Conservation (phyloP, 1,284 basidiomycete species). For the Schizophyllum amplum region DNA sequence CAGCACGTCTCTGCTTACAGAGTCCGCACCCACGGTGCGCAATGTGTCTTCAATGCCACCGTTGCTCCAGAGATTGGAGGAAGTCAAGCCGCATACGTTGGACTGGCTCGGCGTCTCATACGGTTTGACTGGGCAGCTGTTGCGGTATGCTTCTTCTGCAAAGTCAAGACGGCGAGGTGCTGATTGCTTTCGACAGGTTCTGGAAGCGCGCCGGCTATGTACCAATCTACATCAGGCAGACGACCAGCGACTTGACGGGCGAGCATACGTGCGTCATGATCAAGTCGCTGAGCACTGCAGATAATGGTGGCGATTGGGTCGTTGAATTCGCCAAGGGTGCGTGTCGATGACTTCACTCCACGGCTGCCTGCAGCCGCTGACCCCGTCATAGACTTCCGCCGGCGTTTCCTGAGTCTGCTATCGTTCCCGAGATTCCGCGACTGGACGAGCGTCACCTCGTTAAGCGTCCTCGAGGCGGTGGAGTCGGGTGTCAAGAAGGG, state of each 20-base stretch:
- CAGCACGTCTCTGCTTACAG: constrained; percentile 52
- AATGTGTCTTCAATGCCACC: constrained; percentile 83
- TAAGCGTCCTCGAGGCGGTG: constrained; percentile 85
- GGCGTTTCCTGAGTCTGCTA: constrained; percentile 83
- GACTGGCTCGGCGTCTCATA: constrained; percentile 98
- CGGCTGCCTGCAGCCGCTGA: background rate
- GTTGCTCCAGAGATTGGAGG: constrained; percentile 84
- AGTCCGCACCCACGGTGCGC: constrained; percentile 68
- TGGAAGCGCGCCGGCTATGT: constrained; percentile 94
- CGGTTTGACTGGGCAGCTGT: constrained; percentile 83
- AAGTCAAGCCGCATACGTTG: constrained; percentile 83
- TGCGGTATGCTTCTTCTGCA: constrained; percentile 54
- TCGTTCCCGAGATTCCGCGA: constrained; percentile 88
- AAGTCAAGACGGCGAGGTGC: too few relatives aligned
- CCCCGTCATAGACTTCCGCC: constrained; percentile 69
- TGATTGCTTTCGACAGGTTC: too few relatives aligned
- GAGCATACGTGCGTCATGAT: constrained; percentile 96
- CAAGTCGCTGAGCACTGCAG: constrained; percentile 67
- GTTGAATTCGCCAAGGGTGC: constrained; percentile 84
- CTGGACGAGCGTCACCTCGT: constrained; percentile 79
- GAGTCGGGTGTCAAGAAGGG: constrained; percentile 49
- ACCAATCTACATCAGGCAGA: constrained; percentile 92
- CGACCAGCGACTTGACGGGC: constrained; percentile 90
- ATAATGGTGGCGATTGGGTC: constrained; percentile 70
- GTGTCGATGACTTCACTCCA: constrained; percentile 15